Evolutionary conservation across 1,284 basidiomycete genomes (phyloP).

Genomic region (Gomphus sp.): DNA sequence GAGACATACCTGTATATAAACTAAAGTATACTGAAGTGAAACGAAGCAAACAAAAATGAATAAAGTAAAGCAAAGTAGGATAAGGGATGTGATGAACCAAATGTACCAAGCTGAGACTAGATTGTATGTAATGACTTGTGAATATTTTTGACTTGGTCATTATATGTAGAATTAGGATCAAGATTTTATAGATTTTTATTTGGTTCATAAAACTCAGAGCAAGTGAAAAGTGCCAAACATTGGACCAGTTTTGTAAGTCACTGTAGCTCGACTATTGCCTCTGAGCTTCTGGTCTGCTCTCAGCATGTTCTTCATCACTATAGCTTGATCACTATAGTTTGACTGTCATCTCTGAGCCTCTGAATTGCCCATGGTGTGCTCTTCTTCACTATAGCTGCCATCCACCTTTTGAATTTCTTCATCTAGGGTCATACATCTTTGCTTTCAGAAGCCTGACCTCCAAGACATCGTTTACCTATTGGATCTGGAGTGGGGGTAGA

Average conservation of each 20-base stretch:
- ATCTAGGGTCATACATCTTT: conserved; percentile 46
- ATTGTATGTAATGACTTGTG: too few species aligned
- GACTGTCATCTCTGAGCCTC: conserved; percentile 9
- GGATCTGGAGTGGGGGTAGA: conserved; percentile 7
- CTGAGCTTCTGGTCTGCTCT: conserved; percentile 19
- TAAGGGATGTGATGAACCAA: too few species aligned
- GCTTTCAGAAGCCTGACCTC: conserved; percentile 15
- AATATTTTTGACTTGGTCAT: too few species aligned
- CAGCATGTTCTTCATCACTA: conserved; percentile 17
- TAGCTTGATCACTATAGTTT: not conserved
- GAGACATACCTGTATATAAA: too few species aligned
- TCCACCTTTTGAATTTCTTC: conserved; percentile 49
- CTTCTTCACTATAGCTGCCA: conserved; percentile 22
- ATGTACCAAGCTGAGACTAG: too few species aligned
- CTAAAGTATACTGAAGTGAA: too few species aligned
- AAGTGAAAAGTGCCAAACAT: too few species aligned
- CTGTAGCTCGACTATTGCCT: conserved; percentile 9
- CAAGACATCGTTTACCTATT: not conserved
- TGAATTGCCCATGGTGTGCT: conserved; percentile 20
- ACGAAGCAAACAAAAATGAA: too few species aligned
- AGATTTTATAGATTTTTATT: too few species aligned
- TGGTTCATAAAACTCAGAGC: too few species aligned
- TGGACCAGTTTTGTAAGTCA: conserved; percentile 6
- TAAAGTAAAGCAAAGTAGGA: too few species aligned
- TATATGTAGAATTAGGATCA: too few species aligned